These are phyloP conservation scores for Myochromella boudieri DNA, from an alignment of 768 basidiomycete genomes.

Conservation along the genomic window DNA sequence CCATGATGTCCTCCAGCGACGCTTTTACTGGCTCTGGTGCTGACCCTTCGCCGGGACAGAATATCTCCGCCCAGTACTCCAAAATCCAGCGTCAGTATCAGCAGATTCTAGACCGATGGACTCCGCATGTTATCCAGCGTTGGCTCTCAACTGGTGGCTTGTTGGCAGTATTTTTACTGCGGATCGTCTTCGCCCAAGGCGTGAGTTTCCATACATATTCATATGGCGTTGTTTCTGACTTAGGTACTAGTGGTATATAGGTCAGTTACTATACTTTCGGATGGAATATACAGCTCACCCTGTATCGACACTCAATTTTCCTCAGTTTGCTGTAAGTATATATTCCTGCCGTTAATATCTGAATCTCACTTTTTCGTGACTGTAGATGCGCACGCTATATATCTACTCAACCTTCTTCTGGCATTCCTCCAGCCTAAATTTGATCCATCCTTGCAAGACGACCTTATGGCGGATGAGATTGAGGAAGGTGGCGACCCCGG, in stretches of 20 bases:
- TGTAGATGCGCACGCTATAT: constrained; percentile 88
- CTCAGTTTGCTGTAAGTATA: constrained; percentile 67
- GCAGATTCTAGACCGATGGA: constrained; percentile 86
- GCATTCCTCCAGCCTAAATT: constrained; percentile 98
- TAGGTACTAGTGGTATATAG: constrained; percentile 81
- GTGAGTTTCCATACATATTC: constrained; percentile 46
- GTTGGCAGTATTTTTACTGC: constrained; percentile 72
- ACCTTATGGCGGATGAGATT: constrained; percentile 90
- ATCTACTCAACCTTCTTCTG: constrained; percentile 92
- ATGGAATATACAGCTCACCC: constrained; percentile 1
- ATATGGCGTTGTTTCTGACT: constrained; percentile 4
- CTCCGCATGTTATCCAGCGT: constrained; percentile 85
- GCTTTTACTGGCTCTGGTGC: constrained; percentile 35
- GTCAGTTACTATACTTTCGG: constrained; percentile 46
- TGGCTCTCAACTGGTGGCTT: constrained; percentile 81
- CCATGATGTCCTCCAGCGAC: constrained; percentile 51
- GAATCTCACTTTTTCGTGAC: constrained; percentile 10
- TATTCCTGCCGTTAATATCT: neutral
- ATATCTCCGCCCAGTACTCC: constrained; percentile 43
- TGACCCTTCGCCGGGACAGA: constrained; percentile 49
- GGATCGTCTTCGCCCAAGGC: constrained; percentile 88
- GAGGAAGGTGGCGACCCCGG: constrained; percentile 83
- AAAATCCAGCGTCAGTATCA: constrained; percentile 80
- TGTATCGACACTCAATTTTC: neutral
- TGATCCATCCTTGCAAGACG: constrained; percentile 93